A percentile compares a stretch with the other conserved stretches of the same genome.
Evolutionary conservation across 106 monocot species (phyloP).

Genomic region (Agapanthus africanus): DNA sequence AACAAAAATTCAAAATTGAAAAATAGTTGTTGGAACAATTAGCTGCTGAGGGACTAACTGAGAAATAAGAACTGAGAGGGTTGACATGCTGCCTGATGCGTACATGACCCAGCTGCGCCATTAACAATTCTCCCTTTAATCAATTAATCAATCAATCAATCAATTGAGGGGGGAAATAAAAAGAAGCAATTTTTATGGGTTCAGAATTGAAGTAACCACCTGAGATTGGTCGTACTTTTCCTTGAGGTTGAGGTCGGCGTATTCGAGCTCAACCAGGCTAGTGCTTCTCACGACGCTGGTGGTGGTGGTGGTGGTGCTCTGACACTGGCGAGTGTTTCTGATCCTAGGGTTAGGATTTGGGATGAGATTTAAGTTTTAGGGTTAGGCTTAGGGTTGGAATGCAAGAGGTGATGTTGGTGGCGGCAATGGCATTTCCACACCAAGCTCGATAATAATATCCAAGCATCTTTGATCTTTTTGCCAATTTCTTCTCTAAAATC

Average conservation of each 20-base stretch:
- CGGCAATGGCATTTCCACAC: background rate
- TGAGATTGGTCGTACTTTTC: constrained; percentile 22
- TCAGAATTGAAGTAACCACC: too few relatives aligned
- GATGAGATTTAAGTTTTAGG: background rate
- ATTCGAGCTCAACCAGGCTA: constrained; percentile 48
- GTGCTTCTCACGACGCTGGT: constrained; percentile 21
- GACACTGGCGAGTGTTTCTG: background rate
- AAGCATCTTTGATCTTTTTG: too few relatives aligned
- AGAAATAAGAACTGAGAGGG: constrained; percentile 70
- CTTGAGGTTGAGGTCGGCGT: constrained; percentile 56
- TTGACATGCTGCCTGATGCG: constrained; percentile 96
- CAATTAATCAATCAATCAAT: constrained; percentile 1
- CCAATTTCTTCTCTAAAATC: too few relatives aligned
- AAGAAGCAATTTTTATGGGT: background rate
- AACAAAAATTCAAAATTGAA: background rate
- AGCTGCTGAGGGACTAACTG: constrained; percentile 26
- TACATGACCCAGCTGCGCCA: constrained; percentile 61
- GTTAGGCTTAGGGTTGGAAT: background rate
- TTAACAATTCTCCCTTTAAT: background rate
- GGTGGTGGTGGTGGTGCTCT: background rate
- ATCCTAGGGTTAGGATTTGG: constrained; percentile 3
- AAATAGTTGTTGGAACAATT: background rate
- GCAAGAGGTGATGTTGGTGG: background rate
- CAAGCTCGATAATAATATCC: too few relatives aligned
- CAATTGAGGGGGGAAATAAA: background rate